Percentiles rank a stretch among this genome's conserved stretches.
These are phyloP conservation scores for Scutellaria minor DNA, from an alignment of 257 asterid genomes.

Conservation along the genomic window DNA sequence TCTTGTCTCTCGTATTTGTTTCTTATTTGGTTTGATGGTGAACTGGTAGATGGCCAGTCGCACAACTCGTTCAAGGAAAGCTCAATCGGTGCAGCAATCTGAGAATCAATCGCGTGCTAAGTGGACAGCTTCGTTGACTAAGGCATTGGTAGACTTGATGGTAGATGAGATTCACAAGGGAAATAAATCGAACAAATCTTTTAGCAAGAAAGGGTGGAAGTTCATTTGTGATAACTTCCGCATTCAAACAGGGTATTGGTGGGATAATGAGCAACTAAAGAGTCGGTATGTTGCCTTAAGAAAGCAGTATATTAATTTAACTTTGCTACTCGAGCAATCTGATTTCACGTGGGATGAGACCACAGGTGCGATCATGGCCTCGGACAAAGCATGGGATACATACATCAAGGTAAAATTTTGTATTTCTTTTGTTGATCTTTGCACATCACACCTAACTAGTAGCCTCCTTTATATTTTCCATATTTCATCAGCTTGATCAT, in stretches of 20 bases:
- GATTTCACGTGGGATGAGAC: slow-evolving; percentile 70
- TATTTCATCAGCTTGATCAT: slow-evolving; percentile 1
- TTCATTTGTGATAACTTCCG: slow-evolving; percentile 70
- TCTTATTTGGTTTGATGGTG: slow-evolving; percentile 30
- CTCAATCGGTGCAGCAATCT: slow-evolving; percentile 45
- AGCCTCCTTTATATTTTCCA: neutral
- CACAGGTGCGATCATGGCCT: slow-evolving; percentile 63
- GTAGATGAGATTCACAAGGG: slow-evolving; percentile 69
- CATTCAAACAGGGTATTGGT: slow-evolving; percentile 65
- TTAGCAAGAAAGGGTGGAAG: slow-evolving; percentile 79
- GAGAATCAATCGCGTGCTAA: slow-evolving; percentile 78
- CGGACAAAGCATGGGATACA: slow-evolving; percentile 74
- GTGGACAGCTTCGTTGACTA: slow-evolving; percentile 73
- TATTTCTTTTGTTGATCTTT: neutral
- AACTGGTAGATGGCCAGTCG: slow-evolving; percentile 67
- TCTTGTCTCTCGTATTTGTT: slow-evolving; percentile 15
- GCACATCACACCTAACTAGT: neutral
- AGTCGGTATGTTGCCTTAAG: slow-evolving; percentile 68
- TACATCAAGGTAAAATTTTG: slow-evolving; percentile 55
- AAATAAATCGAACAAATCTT: slow-evolving; percentile 59
- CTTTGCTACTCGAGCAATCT: slow-evolving; percentile 55
- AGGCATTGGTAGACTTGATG: slow-evolving; percentile 65
- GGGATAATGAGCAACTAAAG: slow-evolving; percentile 84
- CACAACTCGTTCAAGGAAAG: slow-evolving; percentile 59
- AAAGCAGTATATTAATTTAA: slow-evolving; percentile 58